These are phyloP conservation scores for Umbelopsis sp. DNA, from an alignment of 192 early-diverging fungal species.

Conservation along the genomic window DNA sequence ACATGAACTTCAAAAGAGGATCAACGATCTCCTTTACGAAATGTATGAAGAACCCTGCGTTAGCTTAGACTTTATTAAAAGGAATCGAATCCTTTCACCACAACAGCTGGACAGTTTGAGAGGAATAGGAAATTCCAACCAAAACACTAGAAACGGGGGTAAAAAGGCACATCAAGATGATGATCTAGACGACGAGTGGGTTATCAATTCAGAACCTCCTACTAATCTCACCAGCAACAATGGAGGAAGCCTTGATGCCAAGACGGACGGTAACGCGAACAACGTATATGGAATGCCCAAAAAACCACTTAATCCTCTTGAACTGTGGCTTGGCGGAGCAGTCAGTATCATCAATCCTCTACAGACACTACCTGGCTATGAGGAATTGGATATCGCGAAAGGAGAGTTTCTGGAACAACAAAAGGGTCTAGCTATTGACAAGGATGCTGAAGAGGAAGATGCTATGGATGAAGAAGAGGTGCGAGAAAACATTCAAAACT, in stretches of 20 bases:
- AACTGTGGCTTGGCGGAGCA: slow-evolving; percentile 35
- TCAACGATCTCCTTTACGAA: slow-evolving; percentile 37
- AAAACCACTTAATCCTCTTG: slow-evolving; percentile 25
- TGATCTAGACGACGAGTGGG: slow-evolving; percentile 36
- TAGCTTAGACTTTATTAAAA: slow-evolving; percentile 34
- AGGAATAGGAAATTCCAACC: slow-evolving; percentile 33
- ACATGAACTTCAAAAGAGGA: slow-evolving; percentile 32
- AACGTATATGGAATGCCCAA: neutral
- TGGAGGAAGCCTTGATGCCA: neutral
- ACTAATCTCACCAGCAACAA: neutral
- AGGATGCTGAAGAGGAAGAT: slow-evolving; percentile 45
- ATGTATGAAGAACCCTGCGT: slow-evolving; percentile 50
- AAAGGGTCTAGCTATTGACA: slow-evolving; percentile 38
- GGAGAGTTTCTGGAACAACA: slow-evolving; percentile 32
- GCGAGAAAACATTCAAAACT: slow-evolving; percentile 43
- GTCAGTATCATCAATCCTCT: slow-evolving; percentile 18
- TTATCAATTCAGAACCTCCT: slow-evolving; percentile 15
- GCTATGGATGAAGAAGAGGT: slow-evolving; percentile 53
- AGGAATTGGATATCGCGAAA: slow-evolving; percentile 19
- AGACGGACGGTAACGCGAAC: slow-evolving; percentile 17
- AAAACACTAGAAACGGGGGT: too few species aligned
- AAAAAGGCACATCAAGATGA: neutral
- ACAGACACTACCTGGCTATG: neutral
- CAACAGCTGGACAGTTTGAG: slow-evolving; percentile 42
- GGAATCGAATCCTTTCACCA: slow-evolving; percentile 27